Conservation (phyloP, 306 rosid species). For the Mimosa pudica region DNA sequence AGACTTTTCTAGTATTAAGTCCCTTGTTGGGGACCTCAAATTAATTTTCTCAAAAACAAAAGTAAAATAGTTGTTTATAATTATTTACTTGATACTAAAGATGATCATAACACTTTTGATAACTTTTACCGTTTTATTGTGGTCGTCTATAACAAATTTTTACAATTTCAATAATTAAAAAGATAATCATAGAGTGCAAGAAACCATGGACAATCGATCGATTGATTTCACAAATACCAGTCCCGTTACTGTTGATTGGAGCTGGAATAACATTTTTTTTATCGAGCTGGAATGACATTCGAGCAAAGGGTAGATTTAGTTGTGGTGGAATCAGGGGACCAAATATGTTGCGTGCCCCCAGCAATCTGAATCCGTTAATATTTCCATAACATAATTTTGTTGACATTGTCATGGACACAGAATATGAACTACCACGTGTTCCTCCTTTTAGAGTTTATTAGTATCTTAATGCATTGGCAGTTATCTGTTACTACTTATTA, state of each 20-base stretch:
- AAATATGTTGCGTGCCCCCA: not conserved
- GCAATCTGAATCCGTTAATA: slow-evolving; percentile 1
- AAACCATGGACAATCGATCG: not conserved
- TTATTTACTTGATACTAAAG: too few relatives aligned
- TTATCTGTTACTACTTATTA: slow-evolving; percentile 15
- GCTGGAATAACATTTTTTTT: not conserved
- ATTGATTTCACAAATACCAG: not conserved
- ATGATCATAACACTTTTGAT: too few relatives aligned
- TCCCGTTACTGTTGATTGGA: not conserved
- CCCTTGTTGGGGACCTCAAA: too few relatives aligned
- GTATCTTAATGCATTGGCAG: not conserved
- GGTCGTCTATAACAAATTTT: too few relatives aligned
- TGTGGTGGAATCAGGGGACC: not conserved
- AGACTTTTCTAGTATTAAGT: too few relatives aligned
- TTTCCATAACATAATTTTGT: not conserved
- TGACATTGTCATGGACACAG: not conserved
- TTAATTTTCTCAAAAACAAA: too few relatives aligned
- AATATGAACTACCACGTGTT: slow-evolving; percentile 13
- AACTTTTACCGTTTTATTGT: too few relatives aligned
- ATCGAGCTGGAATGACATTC: not conserved
- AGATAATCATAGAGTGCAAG: not conserved
- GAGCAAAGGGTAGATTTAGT: not conserved
- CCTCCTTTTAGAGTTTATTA: not conserved
- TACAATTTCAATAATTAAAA: too few relatives aligned
- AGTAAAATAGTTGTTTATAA: too few relatives aligned